phyloP scores from a whole-genome alignment of 2,329 filamentous ascomycete genomes.

The Truncatella angustata region DNA sequence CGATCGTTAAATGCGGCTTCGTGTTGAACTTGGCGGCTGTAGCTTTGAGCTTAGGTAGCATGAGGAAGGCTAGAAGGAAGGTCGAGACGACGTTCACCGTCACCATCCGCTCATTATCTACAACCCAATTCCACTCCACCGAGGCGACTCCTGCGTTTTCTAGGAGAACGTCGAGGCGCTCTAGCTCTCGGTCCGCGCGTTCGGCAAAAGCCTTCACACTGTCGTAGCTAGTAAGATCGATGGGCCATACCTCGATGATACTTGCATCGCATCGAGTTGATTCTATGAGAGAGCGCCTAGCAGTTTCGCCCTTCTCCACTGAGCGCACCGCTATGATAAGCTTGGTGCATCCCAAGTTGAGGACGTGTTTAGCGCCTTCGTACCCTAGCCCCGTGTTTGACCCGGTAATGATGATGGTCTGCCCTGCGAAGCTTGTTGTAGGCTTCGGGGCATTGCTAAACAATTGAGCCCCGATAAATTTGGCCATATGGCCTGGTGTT shows the following conservation, averaged over 20 bases:
- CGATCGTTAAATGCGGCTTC: neutral
- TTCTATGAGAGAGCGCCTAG: neutral
- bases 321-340: neutral
- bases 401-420: neutral
- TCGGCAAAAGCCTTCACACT: slow-evolving; percentile 4
- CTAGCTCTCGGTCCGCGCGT: neutral
- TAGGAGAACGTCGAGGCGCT: neutral
- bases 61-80: neutral
- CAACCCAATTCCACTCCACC: neutral
- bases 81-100: slow-evolving; percentile 1
- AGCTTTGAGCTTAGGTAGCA: neutral
- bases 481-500: neutral
- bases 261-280: neutral
- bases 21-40: neutral
- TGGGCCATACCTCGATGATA: slow-evolving; percentile 5
- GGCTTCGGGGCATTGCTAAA: neutral
- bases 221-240: slow-evolving; percentile 6
- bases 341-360: neutral
- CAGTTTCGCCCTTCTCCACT: neutral
- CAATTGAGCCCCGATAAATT: neutral
- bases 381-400: slow-evolving; percentile 2
- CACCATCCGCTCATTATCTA: neutral
- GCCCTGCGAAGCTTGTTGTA: neutral
- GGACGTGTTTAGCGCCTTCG: neutral
- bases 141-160: slow-evolving; percentile 2